Conservation (phyloP, 495 filamentous ascomycete species). For the Aspergillus nidulans region DNA sequence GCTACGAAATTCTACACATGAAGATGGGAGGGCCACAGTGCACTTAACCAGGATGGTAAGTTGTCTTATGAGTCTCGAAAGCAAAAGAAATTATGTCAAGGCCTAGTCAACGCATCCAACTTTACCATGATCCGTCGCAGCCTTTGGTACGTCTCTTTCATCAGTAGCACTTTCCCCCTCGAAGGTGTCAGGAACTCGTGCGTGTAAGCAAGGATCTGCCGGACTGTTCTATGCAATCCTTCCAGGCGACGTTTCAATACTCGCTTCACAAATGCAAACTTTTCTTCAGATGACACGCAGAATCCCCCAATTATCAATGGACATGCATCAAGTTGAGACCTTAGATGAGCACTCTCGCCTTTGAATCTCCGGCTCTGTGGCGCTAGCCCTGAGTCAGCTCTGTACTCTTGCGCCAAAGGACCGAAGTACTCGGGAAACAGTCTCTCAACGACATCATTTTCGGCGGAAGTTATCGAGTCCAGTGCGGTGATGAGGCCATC, state of each 20-base stretch:
- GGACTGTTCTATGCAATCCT: constrained; percentile 24
- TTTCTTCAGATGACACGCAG: constrained; percentile 31
- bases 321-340: constrained; percentile 23
- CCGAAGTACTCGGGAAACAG: constrained; percentile 14
- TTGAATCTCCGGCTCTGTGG: constrained; percentile 3
- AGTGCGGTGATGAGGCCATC: constrained; percentile 31
- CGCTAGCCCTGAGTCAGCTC: background rate
- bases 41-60: background rate
- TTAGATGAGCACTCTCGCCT: constrained; percentile 14
- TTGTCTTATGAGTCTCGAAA: background rate
- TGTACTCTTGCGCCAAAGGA: constrained; percentile 1
- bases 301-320: constrained; percentile 30
- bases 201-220: constrained; percentile 26
- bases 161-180: constrained; percentile 30
- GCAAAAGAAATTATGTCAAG: background rate
- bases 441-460: constrained; percentile 15
- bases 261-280: constrained; percentile 28
- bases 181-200: constrained; percentile 22
- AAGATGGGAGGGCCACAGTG: background rate
- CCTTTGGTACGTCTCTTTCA: constrained; percentile 35
- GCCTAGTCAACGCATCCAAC: constrained; percentile 21
- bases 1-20: background rate
- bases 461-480: constrained; percentile 18
- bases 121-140: constrained; percentile 33
- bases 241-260: constrained; percentile 28